Conservation (phyloP, 108 stramenopile genomes). For the Stephanodiscus triporus region DNA sequence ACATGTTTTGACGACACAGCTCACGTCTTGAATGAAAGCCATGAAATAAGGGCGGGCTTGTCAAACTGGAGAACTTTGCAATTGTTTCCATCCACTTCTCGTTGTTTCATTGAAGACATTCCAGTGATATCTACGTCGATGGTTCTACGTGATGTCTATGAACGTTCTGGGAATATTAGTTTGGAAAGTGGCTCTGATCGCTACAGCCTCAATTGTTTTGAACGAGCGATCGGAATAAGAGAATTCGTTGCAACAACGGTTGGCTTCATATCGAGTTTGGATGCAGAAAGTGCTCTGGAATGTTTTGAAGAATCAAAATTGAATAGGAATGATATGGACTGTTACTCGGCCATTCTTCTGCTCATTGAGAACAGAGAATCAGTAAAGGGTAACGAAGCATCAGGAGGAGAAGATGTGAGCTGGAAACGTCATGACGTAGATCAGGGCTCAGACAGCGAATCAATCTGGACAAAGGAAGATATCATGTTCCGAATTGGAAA, state of each 20-base stretch:
- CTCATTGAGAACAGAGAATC: conserved; percentile 30
- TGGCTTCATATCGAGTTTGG: conserved; percentile 17
- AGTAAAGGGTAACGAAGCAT: neutral
- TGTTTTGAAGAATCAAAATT: conserved; percentile 36
- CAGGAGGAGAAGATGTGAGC: conserved; percentile 15
- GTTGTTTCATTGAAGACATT: conserved; percentile 35
- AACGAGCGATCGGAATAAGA: conserved; percentile 43
- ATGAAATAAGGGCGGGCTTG: conserved; percentile 8
- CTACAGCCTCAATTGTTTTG: conserved; percentile 32
- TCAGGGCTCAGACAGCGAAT: conserved; percentile 1
- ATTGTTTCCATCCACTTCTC: conserved; percentile 16
- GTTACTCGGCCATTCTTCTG: conserved; percentile 32
- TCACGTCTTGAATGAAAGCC: conserved; percentile 27
- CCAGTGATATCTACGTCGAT: conserved; percentile 31
- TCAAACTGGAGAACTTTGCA: conserved; percentile 8
- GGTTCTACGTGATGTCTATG: conserved; percentile 41
- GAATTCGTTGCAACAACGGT: conserved; percentile 25
- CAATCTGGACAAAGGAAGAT: conserved; percentile 41
- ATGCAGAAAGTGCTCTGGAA: conserved; percentile 23
- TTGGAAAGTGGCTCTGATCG: conserved; percentile 15
- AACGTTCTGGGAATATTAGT: conserved; percentile 27
- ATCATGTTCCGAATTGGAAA: conserved; percentile 49
- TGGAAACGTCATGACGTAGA: conserved; percentile 17
- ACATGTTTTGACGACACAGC: conserved; percentile 33
- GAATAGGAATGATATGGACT: conserved; percentile 29